These are phyloP conservation scores for Lyophyllum semitale DNA, from an alignment of 768 basidiomycete genomes.

Conservation along the genomic window DNA sequence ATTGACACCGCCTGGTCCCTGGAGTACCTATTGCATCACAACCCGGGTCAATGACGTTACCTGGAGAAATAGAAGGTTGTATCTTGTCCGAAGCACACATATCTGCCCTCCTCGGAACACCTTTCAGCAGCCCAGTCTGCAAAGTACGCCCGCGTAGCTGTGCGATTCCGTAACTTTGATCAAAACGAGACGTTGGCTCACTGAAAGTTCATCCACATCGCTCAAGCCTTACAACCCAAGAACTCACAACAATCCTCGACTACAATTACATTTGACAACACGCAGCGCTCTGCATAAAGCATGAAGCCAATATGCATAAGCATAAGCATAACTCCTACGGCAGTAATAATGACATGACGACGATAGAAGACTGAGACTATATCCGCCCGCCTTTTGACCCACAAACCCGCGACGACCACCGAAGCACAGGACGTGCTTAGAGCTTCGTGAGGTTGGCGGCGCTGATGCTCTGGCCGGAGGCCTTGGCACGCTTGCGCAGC, in stretches of 20 bases:
- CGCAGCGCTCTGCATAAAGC: constrained; percentile 21
- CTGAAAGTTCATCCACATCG: too few relatives aligned
- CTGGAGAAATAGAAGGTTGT: too few relatives aligned
- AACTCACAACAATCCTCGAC: background rate
- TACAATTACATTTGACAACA: constrained; percentile 10
- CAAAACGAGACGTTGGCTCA: too few relatives aligned
- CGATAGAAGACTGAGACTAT: constrained; percentile 2
- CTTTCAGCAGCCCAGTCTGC: too few relatives aligned
- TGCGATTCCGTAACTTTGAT: too few relatives aligned
- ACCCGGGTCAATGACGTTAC: too few relatives aligned
- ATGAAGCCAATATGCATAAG: constrained; percentile 16
- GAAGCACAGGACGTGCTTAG: constrained; percentile 34
- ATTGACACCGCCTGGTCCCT: too few relatives aligned
- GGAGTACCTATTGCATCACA: too few relatives aligned
- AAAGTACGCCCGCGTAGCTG: too few relatives aligned
- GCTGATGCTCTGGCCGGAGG: constrained; percentile 67
- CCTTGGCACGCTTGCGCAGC: constrained; percentile 94
- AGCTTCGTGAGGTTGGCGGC: constrained; percentile 66
- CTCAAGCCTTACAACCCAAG: background rate
- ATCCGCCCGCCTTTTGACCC: constrained; percentile 16
- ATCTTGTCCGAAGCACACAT: too few relatives aligned
- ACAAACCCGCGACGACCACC: constrained; percentile 4
- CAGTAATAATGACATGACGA: constrained; percentile 18
- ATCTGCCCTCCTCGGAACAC: too few relatives aligned
- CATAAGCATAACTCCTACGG: constrained; percentile 14